These are phyloP conservation scores for Neonectria magnoliae DNA, from an alignment of 2,329 filamentous ascomycete species.

Conservation along the genomic window DNA sequence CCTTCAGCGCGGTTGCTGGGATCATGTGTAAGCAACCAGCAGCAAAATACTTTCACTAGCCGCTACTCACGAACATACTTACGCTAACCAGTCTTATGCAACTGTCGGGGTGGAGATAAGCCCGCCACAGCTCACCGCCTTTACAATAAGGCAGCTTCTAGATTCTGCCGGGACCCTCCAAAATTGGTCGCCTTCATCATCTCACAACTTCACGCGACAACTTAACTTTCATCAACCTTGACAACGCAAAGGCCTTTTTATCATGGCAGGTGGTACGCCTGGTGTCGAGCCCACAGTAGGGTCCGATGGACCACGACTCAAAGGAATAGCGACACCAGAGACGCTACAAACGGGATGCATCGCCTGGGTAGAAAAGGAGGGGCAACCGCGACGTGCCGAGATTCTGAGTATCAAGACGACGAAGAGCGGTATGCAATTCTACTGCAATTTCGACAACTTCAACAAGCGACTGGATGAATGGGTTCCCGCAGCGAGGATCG, in stretches of 20 bases:
- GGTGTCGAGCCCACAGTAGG: conserved; percentile 65
- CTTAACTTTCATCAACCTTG: conserved; percentile 40
- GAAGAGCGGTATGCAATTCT: conserved; percentile 88
- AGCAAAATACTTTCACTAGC: conserved; percentile 7
- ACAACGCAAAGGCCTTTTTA: conserved; percentile 43
- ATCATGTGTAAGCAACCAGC: conserved; percentile 8
- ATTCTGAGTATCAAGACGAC: conserved; percentile 94
- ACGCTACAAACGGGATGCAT: conserved; percentile 75
- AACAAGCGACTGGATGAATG: conserved; percentile 90
- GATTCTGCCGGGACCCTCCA: conserved; percentile 45
- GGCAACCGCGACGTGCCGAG: conserved; percentile 88
- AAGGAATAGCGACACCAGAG: conserved; percentile 84
- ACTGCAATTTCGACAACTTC: conserved; percentile 98
- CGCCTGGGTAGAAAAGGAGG: conserved; percentile 74
- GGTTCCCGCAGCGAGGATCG: conserved; percentile 84
- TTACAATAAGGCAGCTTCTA: conserved; percentile 37
- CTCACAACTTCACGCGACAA: conserved; percentile 16
- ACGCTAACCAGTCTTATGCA: conserved; percentile 36
- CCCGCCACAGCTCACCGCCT: conserved; percentile 35
- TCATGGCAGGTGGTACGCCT: conserved; percentile 64
- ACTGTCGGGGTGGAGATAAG: conserved; percentile 36
- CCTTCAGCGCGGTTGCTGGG: background rate
- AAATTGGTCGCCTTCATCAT: conserved; percentile 24
- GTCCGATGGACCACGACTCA: conserved; percentile 70
- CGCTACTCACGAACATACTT: conserved; percentile 3